A percentile compares a stretch with the other conserved stretches of the same genome.
Evolutionary conservation across 805 yeast species (phyloP).

Genomic region (Myxozyma neotropica): DNA sequence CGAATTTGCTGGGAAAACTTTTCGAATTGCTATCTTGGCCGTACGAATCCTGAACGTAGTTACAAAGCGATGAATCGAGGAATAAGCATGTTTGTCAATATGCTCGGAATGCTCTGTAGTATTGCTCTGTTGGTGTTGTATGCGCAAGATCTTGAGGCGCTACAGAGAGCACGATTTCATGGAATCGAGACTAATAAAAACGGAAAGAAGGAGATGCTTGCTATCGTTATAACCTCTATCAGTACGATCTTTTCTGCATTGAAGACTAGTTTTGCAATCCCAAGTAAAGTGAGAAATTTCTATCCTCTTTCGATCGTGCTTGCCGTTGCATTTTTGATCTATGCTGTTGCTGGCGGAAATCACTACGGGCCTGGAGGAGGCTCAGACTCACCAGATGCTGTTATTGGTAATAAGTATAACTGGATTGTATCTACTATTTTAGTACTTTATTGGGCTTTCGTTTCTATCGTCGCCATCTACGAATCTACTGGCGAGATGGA

Average conservation of each 20-base stretch:
- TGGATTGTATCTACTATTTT: neutral
- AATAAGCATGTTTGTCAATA: neutral
- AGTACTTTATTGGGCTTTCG: constrained; percentile 1
- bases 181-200: neutral
- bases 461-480: neutral
- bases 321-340: constrained; percentile 6
- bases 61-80: neutral
- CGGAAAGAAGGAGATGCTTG: constrained; percentile 5
- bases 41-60: constrained; percentile 1
- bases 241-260: constrained; percentile 2
- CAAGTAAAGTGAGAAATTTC: neutral
- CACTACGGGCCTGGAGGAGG: neutral
- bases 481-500: neutral
- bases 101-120: neutral
- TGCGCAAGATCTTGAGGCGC: constrained; percentile 3
- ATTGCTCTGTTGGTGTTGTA: neutral
- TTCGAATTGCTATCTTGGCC: constrained; percentile 5
- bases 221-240: neutral
- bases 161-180: neutral
- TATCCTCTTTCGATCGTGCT: neutral
- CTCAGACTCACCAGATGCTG: neutral
- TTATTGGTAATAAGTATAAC: neutral
- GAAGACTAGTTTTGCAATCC: constrained; percentile 1
- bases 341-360: constrained; percentile 2
- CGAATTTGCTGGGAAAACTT: neutral